phyloP scores from a whole-genome alignment of 805 yeast species.

The Metschnikowia lachancei region DNA sequence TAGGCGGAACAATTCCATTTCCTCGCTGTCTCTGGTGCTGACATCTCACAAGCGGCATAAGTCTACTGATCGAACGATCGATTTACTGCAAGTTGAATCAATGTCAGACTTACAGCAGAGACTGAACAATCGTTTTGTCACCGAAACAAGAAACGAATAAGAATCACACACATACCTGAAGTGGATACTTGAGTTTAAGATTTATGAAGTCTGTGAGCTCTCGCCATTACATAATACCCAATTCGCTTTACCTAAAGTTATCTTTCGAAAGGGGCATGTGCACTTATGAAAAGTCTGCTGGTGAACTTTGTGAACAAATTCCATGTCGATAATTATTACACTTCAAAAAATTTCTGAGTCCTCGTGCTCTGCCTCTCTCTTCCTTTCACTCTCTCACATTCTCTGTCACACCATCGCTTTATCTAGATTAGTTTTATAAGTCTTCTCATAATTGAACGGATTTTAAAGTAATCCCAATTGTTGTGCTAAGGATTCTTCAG shows the following conservation, averaged over 20 bases:
- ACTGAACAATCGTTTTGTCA: background rate
- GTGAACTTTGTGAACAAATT: no score
- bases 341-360: no score
- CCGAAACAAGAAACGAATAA: background rate
- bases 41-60: constrained; percentile 39
- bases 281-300: no score
- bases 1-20: constrained; percentile 5
- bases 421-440: background rate
- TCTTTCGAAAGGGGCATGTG: no score
- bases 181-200: background rate
- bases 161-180: background rate
- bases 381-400: no score
- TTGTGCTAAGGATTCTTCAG: constrained; percentile 15
- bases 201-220: no score
- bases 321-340: no score
- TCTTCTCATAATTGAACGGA: background rate
- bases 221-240: no score
- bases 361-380: no score
- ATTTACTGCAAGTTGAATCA: background rate
- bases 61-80: constrained; percentile 23
- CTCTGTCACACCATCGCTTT: no score
- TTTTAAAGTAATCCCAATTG: background rate
- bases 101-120: background rate
- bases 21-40: constrained; percentile 11
- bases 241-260: no score